phyloP scores from a whole-genome alignment of 768 basidiomycete genomes.

The Panaeolus papilionaceus region DNA sequence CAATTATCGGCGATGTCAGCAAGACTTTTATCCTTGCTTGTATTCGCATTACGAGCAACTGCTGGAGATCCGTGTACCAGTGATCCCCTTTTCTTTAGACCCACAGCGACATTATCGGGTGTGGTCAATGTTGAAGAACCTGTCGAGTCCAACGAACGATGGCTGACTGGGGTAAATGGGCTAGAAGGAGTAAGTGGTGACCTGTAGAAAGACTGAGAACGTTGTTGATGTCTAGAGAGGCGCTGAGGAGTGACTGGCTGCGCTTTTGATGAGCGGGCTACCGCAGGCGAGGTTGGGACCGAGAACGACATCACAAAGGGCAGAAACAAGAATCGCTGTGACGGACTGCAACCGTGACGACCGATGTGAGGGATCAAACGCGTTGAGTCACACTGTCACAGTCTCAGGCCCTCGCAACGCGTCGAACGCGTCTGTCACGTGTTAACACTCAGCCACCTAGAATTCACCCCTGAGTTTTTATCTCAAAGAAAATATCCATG shows the following conservation, averaged over 20 bases:
- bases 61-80: conserved; percentile 51
- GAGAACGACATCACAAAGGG: conserved; percentile 41
- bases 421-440: conserved; percentile 30
- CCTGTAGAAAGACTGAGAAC: conserved; percentile 53
- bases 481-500: no score
- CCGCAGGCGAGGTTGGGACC: conserved; percentile 54
- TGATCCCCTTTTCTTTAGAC: conserved; percentile 46
- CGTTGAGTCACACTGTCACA: conserved; percentile 36
- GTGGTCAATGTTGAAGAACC: conserved; percentile 64
- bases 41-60: conserved; percentile 36
- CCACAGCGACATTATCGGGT: conserved; percentile 52
- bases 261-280: conserved; percentile 46
- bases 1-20: conserved; percentile 73
- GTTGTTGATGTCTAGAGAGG: conserved; percentile 50
- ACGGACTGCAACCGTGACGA: conserved; percentile 31
- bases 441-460: background rate
- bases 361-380: conserved; percentile 24
- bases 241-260: conserved; percentile 74
- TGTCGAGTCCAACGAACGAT: conserved; percentile 64
- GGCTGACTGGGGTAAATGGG: conserved; percentile 74
- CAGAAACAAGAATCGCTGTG: conserved; percentile 33
- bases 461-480: background rate
- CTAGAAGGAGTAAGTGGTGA: conserved; percentile 66
- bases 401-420: background rate
- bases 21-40: conserved; percentile 51